These are phyloP conservation scores for Arthrobotrys iridis DNA, from an alignment of 2,329 filamentous ascomycete genomes.

Conservation along the genomic window DNA sequence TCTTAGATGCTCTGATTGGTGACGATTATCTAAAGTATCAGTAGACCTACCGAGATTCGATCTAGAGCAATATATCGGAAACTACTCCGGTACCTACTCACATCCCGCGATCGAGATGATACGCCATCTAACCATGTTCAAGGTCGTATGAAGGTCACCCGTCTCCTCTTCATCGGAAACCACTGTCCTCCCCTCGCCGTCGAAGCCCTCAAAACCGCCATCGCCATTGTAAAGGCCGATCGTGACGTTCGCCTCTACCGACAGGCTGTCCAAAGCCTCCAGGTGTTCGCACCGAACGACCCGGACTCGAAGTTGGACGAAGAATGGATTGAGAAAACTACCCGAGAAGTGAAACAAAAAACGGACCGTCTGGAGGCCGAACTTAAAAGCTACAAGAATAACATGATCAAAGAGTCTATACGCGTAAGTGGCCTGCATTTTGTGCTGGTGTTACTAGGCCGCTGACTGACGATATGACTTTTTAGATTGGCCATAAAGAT, in stretches of 20 bases:
- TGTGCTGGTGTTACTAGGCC: too few species aligned
- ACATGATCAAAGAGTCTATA: slow-evolving; percentile 96
- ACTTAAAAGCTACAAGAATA: slow-evolving; percentile 93
- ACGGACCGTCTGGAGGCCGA: slow-evolving; percentile 81
- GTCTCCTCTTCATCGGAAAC: slow-evolving; percentile 82
- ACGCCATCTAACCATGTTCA: background rate
- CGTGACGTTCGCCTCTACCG: slow-evolving; percentile 78
- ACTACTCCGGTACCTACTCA: slow-evolving; percentile 76
- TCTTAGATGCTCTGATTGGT: background rate
- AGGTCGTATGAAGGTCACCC: slow-evolving; percentile 59
- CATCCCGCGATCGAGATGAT: background rate
- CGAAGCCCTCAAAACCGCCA: slow-evolving; percentile 82
- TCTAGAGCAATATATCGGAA: slow-evolving; percentile 86
- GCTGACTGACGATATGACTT: background rate
- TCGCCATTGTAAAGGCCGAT: slow-evolving; percentile 78
- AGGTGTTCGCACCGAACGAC: slow-evolving; percentile 72
- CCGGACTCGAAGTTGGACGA: slow-evolving; percentile 74
- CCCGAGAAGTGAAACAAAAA: slow-evolving; percentile 72
- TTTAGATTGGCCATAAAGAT: slow-evolving; percentile 92
- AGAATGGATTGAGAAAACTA: slow-evolving; percentile 75
- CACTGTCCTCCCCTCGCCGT: slow-evolving; percentile 78
- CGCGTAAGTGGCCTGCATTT: slow-evolving; percentile 67
- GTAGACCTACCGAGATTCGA: slow-evolving; percentile 86
- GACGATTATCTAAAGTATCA: background rate
- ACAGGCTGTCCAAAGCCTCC: slow-evolving; percentile 73